Evolutionary conservation across 83 land plant genomes (phyloP).

Genomic region (Picea abies): DNA sequence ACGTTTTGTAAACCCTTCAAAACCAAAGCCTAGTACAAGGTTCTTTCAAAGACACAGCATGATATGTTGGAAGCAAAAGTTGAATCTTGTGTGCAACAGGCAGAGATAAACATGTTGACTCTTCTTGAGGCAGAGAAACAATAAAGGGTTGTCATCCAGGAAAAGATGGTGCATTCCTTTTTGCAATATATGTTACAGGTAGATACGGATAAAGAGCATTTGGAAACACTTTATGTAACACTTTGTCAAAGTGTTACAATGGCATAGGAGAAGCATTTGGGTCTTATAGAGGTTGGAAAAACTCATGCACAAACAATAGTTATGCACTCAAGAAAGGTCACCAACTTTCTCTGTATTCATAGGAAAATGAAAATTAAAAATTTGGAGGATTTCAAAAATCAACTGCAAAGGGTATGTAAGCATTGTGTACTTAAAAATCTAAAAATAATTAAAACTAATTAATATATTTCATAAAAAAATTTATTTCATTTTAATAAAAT

Average conservation of each 20-base stretch:
- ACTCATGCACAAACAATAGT: slow-evolving; percentile 74
- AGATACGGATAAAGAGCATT: slow-evolving; percentile 69
- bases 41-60: too few relatives aligned
- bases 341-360: slow-evolving; percentile 58
- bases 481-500: too few relatives aligned
- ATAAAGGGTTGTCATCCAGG: too few relatives aligned
- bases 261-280: slow-evolving; percentile 86
- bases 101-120: too few relatives aligned
- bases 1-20: too few relatives aligned
- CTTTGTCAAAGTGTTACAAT: slow-evolving; percentile 84
- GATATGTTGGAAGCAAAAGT: too few relatives aligned
- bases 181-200: slow-evolving; percentile 24
- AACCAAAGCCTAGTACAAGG: too few relatives aligned
- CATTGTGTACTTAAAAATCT: not conserved
- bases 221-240: slow-evolving; percentile 55
- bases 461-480: too few relatives aligned
- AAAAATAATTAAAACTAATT: too few relatives aligned
- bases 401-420: slow-evolving; percentile 70
- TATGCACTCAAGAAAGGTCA: not conserved
- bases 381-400: slow-evolving; percentile 58
- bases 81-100: too few relatives aligned
- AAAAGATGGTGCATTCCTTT: too few relatives aligned
- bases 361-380: slow-evolving; percentile 57
- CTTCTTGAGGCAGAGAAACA: too few relatives aligned
- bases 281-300: slow-evolving; percentile 82